Conservation (phyloP, 2,329 filamentous ascomycete genomes). For the Cytospora piceae region DNA sequence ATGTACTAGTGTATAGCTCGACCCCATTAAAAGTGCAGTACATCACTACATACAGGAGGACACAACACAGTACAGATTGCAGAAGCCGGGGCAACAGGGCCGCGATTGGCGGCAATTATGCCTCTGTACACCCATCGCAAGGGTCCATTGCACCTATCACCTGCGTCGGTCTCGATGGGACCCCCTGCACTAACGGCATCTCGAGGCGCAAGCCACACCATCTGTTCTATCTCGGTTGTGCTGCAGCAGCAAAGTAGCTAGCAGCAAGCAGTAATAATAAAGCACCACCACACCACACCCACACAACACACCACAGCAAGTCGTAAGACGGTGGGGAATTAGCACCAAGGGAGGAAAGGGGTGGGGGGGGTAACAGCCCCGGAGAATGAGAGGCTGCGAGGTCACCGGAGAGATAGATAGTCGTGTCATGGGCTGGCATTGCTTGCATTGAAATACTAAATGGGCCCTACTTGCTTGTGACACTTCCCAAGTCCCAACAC, state of each 20-base stretch:
- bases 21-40: neutral
- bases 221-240: neutral
- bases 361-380: neutral
- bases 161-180: neutral
- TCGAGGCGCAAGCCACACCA: slow-evolving; percentile 11
- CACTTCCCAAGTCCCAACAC: neutral
- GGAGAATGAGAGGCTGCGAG: slow-evolving; percentile 1
- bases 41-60: neutral
- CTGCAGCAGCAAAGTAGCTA: neutral
- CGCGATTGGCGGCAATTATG: slow-evolving; percentile 7
- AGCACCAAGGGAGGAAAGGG: neutral
- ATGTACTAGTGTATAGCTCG: neutral
- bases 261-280: neutral
- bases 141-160: neutral
- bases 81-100: neutral
- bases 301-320: neutral
- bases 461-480: slow-evolving; percentile 3
- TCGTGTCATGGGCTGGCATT: neutral
- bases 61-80: neutral
- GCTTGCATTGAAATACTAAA: slow-evolving; percentile 2
- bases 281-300: neutral
- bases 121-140: neutral
- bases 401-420: slow-evolving; percentile 2
- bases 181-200: neutral
- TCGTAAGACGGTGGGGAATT: slow-evolving; percentile 4